Evolutionary conservation across 2,329 filamentous ascomycete genomes (phyloP).

Genomic region (Clathrospora elynae): DNA sequence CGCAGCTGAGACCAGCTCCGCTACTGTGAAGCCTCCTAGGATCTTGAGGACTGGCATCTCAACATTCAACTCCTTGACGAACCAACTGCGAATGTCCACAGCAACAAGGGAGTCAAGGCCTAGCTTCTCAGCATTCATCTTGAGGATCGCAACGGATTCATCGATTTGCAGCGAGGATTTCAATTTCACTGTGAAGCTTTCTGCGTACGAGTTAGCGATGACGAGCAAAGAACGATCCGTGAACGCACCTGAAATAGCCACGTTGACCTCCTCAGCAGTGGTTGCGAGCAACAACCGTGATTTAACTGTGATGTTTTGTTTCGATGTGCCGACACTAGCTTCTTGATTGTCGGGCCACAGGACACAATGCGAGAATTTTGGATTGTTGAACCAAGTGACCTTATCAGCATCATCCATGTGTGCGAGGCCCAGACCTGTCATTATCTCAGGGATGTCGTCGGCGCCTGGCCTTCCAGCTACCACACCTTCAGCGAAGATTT

Average conservation of each 20-base stretch:
- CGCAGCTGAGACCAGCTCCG: constrained; percentile 9
- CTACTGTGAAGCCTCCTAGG: constrained; percentile 40
- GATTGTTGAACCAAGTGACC: too few relatives aligned
- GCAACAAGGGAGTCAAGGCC: constrained; percentile 49
- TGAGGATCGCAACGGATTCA: constrained; percentile 27
- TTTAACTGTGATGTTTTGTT: neutral
- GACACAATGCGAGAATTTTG: constrained; percentile 8
- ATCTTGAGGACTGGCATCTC: constrained; percentile 57
- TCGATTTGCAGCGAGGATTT: constrained; percentile 10
- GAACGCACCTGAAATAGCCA: neutral
- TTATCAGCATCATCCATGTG: constrained; percentile 4
- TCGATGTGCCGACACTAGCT: neutral
- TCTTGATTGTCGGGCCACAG: too few relatives aligned
- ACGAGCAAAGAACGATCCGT: constrained; percentile 1
- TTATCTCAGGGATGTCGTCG: constrained; percentile 4
- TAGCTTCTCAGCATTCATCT: constrained; percentile 49
- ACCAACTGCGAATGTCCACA: constrained; percentile 55
- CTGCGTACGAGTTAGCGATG: constrained; percentile 14
- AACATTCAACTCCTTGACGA: constrained; percentile 52
- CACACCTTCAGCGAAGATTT: constrained; percentile 22
- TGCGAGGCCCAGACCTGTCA: neutral
- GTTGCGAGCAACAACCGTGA: too few relatives aligned
- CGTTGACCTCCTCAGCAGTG: too few relatives aligned
- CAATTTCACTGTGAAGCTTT: constrained; percentile 12
- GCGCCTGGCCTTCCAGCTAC: constrained; percentile 7